These are phyloP conservation scores for Lepiota brunneoincarnata DNA, from an alignment of 768 basidiomycete species.

Conservation along the genomic window DNA sequence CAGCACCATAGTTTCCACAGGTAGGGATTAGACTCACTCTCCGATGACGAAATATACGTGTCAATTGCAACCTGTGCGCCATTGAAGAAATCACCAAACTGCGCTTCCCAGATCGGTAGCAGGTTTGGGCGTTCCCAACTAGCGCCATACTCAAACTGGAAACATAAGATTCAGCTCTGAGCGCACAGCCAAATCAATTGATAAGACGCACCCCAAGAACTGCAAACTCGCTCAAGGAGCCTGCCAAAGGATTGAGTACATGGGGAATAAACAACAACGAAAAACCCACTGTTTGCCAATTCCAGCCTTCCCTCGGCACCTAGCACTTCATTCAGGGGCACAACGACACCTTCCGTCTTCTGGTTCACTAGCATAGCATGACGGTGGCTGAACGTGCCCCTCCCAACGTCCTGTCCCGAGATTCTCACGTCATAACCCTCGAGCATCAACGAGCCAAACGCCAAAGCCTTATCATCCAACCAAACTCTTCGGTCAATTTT, in stretches of 20 bases:
- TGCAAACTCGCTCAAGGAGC: conserved; percentile 86
- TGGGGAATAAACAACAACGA: neutral
- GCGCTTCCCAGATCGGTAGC: conserved; percentile 90
- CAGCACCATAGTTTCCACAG: neutral
- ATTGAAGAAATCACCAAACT: conserved; percentile 95
- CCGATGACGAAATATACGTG: conserved; percentile 80
- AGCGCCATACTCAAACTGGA: conserved; percentile 86
- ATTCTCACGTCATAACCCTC: conserved; percentile 85
- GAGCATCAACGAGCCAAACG: conserved; percentile 82
- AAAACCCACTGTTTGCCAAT: conserved; percentile 77
- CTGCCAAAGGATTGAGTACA: conserved; percentile 31
- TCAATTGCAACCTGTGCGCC: conserved; percentile 90
- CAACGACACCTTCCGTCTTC: conserved; percentile 70
- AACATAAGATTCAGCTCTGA: conserved; percentile 1
- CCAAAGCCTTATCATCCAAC: conserved; percentile 57
- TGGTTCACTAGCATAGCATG: conserved; percentile 95
- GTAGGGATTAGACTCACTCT: conserved; percentile 52
- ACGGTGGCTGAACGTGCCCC: conserved; percentile 86
- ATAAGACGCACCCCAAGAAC: conserved; percentile 69
- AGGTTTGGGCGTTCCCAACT: conserved; percentile 86
- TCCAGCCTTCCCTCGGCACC: conserved; percentile 68
- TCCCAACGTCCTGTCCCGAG: conserved; percentile 90
- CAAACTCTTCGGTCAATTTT: neutral
- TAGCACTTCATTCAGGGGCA: conserved; percentile 77
- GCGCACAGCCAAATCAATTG: neutral